Evolutionary conservation across 75 land plant genomes (phyloP), one percentile per base, ranked within the genome.

Genomic region (Picea sitchensis): DNA sequence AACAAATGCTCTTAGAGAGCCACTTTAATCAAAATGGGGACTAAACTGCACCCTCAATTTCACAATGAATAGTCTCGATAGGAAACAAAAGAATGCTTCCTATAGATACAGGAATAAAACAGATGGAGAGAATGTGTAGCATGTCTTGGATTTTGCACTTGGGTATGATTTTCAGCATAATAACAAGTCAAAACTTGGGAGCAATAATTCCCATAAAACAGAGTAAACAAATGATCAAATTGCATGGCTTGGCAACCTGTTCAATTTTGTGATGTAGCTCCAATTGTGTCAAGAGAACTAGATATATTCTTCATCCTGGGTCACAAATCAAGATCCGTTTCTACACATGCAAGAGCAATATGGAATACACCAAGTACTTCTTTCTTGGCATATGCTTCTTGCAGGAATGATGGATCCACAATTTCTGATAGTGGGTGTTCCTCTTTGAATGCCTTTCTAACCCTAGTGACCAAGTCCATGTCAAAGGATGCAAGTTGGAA

Each of bases 281-380:
- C 83, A 47, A 82, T 85, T 78, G 82, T 86, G 3, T 86, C 90
- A 67, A 94, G 91, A 71, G 84, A 83, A n/a, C 90, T 89, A 3
- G 81, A 82, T 8, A 91, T 87, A 23, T 78, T 83, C 84, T 89
- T 92, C 95, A 92, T 90, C 82, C 84, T 84, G 0, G 95, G 97
- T 79, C 97, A 81, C 30, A 82, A 59, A 51, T 92, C 95, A 23
- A 95, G 92, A 58, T 92, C 90, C 0, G 47, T 32, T 44, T 91
- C 89, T 0, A 90, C 89, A 79, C 97, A 94, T 0, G 90, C 85
- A n/a, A 94, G 82, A 11, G 93, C 97, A 21, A 91, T 59, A 54
- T 89, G 92, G 76, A 92, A 87, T 41, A 77, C 88, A 3, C 86
- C 86, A 8, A 89, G 34, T 76, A 94, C 84, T 72, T 94, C 89